Conservation (phyloP, 2,329 filamentous ascomycete genomes). For the Diaporthe longicolla region DNA sequence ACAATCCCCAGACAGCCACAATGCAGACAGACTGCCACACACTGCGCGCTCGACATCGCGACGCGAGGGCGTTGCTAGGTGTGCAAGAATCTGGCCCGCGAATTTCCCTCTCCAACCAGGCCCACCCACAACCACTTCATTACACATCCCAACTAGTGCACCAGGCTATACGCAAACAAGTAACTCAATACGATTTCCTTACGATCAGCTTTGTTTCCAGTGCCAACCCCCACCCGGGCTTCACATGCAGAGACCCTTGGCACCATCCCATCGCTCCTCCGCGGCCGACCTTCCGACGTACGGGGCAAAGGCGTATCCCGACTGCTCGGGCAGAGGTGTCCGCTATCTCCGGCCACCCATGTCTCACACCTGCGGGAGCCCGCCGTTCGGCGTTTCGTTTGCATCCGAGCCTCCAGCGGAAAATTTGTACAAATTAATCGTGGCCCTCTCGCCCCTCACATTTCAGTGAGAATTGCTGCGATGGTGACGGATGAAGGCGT, state of each 20-base stretch:
- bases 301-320: conserved; percentile 2
- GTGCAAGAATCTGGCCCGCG: neutral
- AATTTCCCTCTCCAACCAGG: neutral
- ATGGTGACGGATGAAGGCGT: neutral
- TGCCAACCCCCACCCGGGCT: neutral
- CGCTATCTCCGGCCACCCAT: neutral
- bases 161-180: conserved; percentile 19
- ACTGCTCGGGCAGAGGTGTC: neutral
- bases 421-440: neutral
- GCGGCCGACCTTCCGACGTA: neutral
- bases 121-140: conserved; percentile 4
- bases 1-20: conserved; percentile 1
- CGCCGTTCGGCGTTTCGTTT: neutral
- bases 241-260: conserved; percentile 5
- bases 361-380: neutral
- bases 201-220: neutral
- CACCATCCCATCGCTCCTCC: neutral
- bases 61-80: neutral
- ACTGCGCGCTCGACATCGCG: conserved; percentile 19
- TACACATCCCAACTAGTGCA: conserved; percentile 7
- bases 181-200: neutral
- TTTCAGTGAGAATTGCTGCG: neutral
- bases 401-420: neutral
- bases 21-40: too few species aligned
- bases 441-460: too few species aligned